A percentile compares a stretch with the other conserved stretches of the same genome.
phyloP scores from a whole-genome alignment of 306 rosid species.

The Abrus precatorius region DNA sequence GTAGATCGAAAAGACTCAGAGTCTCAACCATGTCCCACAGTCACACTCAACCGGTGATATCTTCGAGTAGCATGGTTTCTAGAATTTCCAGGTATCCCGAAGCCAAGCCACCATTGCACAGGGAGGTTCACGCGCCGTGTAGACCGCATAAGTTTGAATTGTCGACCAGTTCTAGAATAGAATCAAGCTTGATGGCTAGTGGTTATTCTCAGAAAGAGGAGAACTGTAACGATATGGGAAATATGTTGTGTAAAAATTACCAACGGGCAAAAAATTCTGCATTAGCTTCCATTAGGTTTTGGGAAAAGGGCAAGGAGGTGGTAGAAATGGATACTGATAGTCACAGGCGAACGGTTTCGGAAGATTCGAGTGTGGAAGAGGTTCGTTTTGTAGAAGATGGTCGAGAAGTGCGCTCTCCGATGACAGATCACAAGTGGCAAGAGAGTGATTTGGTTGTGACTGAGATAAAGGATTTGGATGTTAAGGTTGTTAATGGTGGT shows the following conservation, averaged over 20 bases:
- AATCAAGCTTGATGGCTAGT: constrained; percentile 33
- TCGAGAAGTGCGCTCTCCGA: constrained; percentile 42
- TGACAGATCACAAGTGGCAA: constrained; percentile 44
- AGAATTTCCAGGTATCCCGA: constrained; percentile 76
- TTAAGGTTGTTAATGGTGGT: constrained; percentile 43
- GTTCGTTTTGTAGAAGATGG: constrained; percentile 61
- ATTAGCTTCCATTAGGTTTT: constrained; percentile 42
- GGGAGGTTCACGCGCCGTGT: constrained; percentile 81
- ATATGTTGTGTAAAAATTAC: constrained; percentile 20
- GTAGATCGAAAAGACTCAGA: constrained; percentile 56
- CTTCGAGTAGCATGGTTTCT: constrained; percentile 60
- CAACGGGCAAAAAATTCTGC: constrained; percentile 52
- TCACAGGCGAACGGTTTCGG: constrained; percentile 53
- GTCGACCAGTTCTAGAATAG: constrained; percentile 13
- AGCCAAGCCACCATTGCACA: constrained; percentile 48
- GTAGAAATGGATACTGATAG: constrained; percentile 57
- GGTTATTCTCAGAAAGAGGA: constrained; percentile 27
- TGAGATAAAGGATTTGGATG: constrained; percentile 52
- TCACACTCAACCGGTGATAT: constrained; percentile 32
- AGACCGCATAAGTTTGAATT: constrained; percentile 54
- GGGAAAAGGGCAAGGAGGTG: constrained; percentile 56
- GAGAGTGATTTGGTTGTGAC: constrained; percentile 51
- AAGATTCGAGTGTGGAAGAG: constrained; percentile 69
- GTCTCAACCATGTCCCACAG: constrained; percentile 45
- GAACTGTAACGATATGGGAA: constrained; percentile 35